Percentiles rank a stretch among this genome's conserved stretches.
Conservation (phyloP, 1,139 yeast genomes). For the Blastobotrys illinoisensis region DNA sequence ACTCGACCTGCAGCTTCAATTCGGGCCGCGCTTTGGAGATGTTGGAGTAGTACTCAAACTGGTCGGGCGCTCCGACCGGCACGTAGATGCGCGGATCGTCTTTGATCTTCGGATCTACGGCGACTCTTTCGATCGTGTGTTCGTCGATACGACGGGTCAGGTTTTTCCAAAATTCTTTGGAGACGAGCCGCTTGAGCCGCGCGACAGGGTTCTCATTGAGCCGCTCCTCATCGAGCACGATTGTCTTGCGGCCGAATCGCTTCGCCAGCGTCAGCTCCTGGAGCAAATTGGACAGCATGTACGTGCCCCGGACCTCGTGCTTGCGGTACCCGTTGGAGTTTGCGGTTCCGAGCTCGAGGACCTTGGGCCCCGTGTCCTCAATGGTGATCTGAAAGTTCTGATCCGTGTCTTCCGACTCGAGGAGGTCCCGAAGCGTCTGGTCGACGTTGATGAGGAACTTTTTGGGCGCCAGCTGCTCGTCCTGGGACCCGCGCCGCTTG, state of each 20-base stretch:
- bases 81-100: conserved; percentile 68
- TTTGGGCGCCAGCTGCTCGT: conserved; percentile 46
- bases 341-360: conserved; percentile 72
- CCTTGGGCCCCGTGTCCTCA: conserved; percentile 93
- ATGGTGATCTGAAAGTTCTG: conserved; percentile 81
- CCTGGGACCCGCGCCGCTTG: conserved; percentile 60
- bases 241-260: conserved; percentile 67
- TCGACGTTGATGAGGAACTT: conserved; percentile 77
- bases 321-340: conserved; percentile 76
- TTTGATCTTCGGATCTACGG: conserved; percentile 70
- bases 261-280: conserved; percentile 90
- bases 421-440: conserved; percentile 59
- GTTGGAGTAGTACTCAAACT: conserved; percentile 59
- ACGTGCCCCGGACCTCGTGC: conserved; percentile 78
- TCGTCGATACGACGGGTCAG: conserved; percentile 69
- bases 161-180: conserved; percentile 74
- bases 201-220: conserved; percentile 84
- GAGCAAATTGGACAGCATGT: conserved; percentile 79
- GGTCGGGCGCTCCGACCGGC: conserved; percentile 65
- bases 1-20: conserved; percentile 67
- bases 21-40: conserved; percentile 54
- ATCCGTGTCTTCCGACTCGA: conserved; percentile 82
- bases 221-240: conserved; percentile 76
- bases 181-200: conserved; percentile 67
- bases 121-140: conserved; percentile 59